Conservation (phyloP, 2,329 filamentous ascomycete species). For the Hypoxylon sp. region DNA sequence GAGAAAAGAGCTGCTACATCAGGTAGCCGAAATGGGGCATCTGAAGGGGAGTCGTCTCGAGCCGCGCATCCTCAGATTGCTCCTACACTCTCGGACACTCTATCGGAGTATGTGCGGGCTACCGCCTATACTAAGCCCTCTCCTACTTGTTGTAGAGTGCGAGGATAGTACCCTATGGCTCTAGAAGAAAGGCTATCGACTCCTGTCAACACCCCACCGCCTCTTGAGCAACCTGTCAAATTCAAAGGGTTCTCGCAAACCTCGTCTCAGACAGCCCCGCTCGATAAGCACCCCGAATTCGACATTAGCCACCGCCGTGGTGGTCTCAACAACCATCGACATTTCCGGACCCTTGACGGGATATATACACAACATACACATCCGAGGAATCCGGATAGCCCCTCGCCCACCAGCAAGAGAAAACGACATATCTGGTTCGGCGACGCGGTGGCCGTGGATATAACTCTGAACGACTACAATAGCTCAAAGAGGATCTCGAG, state of each 20-base stretch:
- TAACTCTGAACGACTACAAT: not conserved
- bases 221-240: not conserved
- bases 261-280: not conserved
- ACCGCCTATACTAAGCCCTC: not conserved
- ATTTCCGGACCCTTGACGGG: not conserved
- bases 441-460: constrained; percentile 1
- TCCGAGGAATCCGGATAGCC: not conserved
- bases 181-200: not conserved
- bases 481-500: not conserved
- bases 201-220: not conserved
- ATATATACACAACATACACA: not conserved
- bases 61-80: not conserved
- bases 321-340: not conserved
- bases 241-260: not conserved
- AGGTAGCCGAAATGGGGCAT: not conserved
- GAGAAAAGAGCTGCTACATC: constrained; percentile 10
- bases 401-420: not conserved
- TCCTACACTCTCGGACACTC: not conserved
- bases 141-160: not conserved
- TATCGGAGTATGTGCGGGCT: not conserved
- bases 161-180: not conserved
- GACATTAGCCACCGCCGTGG: not conserved
- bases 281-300: not conserved
- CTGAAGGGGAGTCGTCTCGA: not conserved
- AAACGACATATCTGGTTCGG: constrained; percentile 14